phyloP scores from a whole-genome alignment of 1,284 basidiomycete species.

The Ceratobasidium sp. region DNA sequence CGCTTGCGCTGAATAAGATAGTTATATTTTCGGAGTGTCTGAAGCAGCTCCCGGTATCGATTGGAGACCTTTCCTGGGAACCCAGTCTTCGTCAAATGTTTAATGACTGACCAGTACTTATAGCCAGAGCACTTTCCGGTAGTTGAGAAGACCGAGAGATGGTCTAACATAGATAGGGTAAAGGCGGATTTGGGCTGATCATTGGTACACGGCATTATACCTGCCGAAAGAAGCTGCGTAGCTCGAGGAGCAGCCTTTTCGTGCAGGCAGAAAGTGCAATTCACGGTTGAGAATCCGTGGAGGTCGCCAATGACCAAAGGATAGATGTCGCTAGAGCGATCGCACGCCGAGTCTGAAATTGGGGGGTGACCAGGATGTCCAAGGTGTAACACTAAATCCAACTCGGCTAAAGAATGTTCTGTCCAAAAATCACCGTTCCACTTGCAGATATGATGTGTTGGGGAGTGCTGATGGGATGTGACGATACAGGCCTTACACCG shows the following conservation, averaged over 20 bases:
- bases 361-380: not conserved
- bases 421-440: conserved; percentile 1
- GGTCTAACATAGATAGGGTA: not conserved
- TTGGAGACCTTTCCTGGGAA: conserved; percentile 1
- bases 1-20: not conserved
- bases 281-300: not conserved
- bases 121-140: not conserved
- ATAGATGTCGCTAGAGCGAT: not conserved
- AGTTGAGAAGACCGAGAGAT: not conserved
- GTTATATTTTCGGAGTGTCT: not conserved
- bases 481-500: not conserved
- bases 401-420: not conserved
- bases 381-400: not conserved
- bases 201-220: not conserved
- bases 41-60: conserved; percentile 5
- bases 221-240: not conserved
- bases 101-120: not conserved
- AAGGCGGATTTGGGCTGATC: not conserved
- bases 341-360: not conserved
- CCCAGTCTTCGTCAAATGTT: not conserved
- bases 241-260: not conserved
- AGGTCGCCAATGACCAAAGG: not conserved
- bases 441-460: not conserved
- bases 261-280: not conserved
- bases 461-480: not conserved